Evolutionary conservation across 352 stramenopile species (phyloP).

Genomic region (Phytophthora idaei): DNA sequence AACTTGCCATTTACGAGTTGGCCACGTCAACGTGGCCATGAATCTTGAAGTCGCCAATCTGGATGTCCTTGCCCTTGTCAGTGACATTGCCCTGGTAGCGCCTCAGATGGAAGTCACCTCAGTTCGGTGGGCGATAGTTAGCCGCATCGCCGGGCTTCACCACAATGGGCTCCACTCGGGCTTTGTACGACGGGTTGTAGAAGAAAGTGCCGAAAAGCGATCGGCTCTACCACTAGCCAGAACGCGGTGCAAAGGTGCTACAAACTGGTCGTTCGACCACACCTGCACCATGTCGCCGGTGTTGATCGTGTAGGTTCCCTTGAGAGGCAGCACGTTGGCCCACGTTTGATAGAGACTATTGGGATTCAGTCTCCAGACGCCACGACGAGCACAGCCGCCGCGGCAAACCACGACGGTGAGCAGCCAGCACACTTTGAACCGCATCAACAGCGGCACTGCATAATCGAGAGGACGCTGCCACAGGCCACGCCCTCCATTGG

Average conservation of each 20-base stretch:
- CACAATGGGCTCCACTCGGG: conserved; percentile 64
- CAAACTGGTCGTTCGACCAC: conserved; percentile 62
- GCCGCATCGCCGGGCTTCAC: conserved; percentile 31
- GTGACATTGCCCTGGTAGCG: conserved; percentile 91
- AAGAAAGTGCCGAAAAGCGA: conserved; percentile 63
- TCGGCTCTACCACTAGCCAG: conserved; percentile 32
- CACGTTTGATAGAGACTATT: conserved; percentile 43
- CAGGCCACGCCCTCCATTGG: no score
- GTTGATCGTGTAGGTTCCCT: conserved; percentile 64
- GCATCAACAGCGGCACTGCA: no score
- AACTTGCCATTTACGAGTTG: conserved; percentile 4
- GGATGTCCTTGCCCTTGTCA: conserved; percentile 91
- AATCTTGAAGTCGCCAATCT: conserved; percentile 85
- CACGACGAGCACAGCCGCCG: no score
- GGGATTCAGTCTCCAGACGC: no score
- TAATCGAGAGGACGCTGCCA: no score
- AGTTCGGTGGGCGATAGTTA: conserved; percentile 79
- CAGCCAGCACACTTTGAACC: no score
- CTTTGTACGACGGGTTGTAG: conserved; percentile 67
- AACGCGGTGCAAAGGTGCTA: conserved; percentile 60
- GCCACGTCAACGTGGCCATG: conserved; percentile 18
- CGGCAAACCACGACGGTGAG: no score
- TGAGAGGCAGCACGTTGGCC: conserved; percentile 43
- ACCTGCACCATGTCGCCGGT: conserved; percentile 68
- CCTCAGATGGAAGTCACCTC: conserved; percentile 84